Evolutionary conservation across 208 protist species (phyloP).

Genomic region (Naegleria fowleri): DNA sequence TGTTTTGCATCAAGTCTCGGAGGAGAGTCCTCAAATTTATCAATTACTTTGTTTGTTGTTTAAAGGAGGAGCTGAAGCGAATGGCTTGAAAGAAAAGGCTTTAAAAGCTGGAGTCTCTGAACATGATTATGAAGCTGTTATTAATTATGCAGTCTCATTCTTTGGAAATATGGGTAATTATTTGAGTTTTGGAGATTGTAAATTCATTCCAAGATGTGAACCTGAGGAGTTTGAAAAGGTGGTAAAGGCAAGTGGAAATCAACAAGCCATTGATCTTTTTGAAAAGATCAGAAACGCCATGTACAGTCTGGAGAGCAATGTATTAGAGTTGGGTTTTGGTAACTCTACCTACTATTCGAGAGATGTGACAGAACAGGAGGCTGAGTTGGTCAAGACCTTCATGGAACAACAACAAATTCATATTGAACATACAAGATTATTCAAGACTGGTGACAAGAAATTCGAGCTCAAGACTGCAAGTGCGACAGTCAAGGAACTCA

Average conservation of each 20-base stretch:
- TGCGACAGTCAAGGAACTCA: conserved; percentile 34
- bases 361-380: conserved; percentile 64
- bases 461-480: conserved; percentile 44
- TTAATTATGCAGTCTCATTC: conserved; percentile 67
- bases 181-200: conserved; percentile 79
- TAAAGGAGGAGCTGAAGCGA: background rate
- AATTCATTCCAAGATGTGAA: conserved; percentile 68
- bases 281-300: conserved; percentile 53
- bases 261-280: conserved; percentile 33
- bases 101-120: conserved; percentile 38
- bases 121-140: conserved; percentile 55
- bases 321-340: conserved; percentile 63
- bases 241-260: conserved; percentile 35
- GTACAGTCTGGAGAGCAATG: conserved; percentile 53
- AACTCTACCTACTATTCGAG: conserved; percentile 70
- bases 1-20: conserved; percentile 48
- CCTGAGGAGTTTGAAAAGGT: conserved; percentile 56
- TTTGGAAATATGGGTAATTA: conserved; percentile 88
- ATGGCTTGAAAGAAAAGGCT: conserved; percentile 18
- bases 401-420: conserved; percentile 54
- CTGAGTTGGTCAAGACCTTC: conserved; percentile 63
- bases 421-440: conserved; percentile 71
- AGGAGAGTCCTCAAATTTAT: conserved; percentile 48
- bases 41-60: conserved; percentile 48
- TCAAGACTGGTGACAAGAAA: conserved; percentile 50